A percentile compares a stretch with the other conserved stretches of the same genome.
Conservation (phyloP, 2,329 filamentous ascomycete species). For the Trichophyton simii region DNA sequence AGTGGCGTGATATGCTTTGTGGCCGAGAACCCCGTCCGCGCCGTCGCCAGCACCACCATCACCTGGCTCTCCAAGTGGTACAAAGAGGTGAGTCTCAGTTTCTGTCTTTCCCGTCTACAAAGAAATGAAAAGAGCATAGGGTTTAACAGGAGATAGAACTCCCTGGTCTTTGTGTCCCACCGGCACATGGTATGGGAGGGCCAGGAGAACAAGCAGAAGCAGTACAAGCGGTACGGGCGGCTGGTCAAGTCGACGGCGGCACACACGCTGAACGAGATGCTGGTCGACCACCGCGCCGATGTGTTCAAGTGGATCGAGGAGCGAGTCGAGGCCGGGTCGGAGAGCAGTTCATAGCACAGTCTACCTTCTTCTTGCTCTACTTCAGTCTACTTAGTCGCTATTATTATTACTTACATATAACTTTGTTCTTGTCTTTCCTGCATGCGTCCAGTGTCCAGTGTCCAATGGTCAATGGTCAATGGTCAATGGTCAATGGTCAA, state of each 20-base stretch:
- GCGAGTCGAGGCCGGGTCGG: constrained; percentile 19
- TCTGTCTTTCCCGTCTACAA: too few relatives aligned
- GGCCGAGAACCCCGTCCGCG: constrained; percentile 57
- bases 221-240: constrained; percentile 46
- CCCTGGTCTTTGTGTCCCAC: constrained; percentile 62
- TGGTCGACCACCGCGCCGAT: constrained; percentile 39
- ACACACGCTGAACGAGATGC: constrained; percentile 43
- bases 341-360: background rate
- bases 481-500: too few relatives aligned
- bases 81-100: constrained; percentile 40
- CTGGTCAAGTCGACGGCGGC: constrained; percentile 36
- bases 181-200: constrained; percentile 66
- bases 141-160: constrained; percentile 39
- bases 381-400: too few relatives aligned
- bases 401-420: too few relatives aligned
- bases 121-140: background rate
- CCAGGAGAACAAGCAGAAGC: constrained; percentile 44
- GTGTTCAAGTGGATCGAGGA: constrained; percentile 37
- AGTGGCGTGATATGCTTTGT: constrained; percentile 71
- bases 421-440: too few relatives aligned
- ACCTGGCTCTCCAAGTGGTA: constrained; percentile 65
- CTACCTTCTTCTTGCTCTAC: too few relatives aligned
- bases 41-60: constrained; percentile 67
- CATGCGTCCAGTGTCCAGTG: too few relatives aligned
- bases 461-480: too few relatives aligned